A percentile compares a stretch with the other conserved stretches of the same genome.
Conservation (phyloP, 495 filamentous ascomycete species). For the Penicillium verhagenii region DNA sequence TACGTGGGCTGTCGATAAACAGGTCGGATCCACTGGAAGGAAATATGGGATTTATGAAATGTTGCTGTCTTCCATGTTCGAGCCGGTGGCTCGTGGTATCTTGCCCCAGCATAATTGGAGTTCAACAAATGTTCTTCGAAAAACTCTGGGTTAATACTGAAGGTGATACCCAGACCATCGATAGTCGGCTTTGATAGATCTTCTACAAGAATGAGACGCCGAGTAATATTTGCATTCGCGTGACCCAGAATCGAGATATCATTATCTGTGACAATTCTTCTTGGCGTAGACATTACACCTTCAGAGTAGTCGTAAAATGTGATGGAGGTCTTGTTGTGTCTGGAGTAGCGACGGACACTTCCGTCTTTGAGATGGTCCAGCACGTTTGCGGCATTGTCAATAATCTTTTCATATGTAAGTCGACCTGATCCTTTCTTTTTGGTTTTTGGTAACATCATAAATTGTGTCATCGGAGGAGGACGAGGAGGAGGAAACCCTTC, state of each 20-base stretch:
- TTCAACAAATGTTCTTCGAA: constrained; percentile 19
- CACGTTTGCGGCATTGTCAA: constrained; percentile 9
- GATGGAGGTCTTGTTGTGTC: constrained; percentile 5
- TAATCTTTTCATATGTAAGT: not conserved
- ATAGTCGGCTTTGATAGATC: constrained; percentile 12
- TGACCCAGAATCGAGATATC: not conserved
- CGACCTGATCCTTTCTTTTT: not conserved
- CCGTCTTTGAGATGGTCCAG: constrained; percentile 14
- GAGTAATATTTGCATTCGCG: not conserved
- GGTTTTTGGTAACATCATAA: too few species aligned
- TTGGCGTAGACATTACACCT: not conserved
- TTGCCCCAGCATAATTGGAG: constrained; percentile 7
- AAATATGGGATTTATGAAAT: constrained; percentile 10
- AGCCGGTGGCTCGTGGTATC: constrained; percentile 5
- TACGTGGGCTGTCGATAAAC: constrained; percentile 12
- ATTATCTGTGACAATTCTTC: not conserved
- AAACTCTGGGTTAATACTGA: constrained; percentile 16
- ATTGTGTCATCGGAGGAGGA: too few species aligned
- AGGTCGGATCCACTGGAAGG: constrained; percentile 13
- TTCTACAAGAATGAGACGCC: constrained; percentile 13
- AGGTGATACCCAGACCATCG: constrained; percentile 4
- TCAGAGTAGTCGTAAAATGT: constrained; percentile 9
- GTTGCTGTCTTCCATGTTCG: constrained; percentile 9
- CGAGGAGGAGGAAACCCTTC: too few species aligned
- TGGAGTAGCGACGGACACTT: not conserved